Percentiles rank a stretch among this genome's conserved stretches.
phyloP scores from a whole-genome alignment of 176 grass and related monocot genomes.

The Thinopyrum elongatum region DNA sequence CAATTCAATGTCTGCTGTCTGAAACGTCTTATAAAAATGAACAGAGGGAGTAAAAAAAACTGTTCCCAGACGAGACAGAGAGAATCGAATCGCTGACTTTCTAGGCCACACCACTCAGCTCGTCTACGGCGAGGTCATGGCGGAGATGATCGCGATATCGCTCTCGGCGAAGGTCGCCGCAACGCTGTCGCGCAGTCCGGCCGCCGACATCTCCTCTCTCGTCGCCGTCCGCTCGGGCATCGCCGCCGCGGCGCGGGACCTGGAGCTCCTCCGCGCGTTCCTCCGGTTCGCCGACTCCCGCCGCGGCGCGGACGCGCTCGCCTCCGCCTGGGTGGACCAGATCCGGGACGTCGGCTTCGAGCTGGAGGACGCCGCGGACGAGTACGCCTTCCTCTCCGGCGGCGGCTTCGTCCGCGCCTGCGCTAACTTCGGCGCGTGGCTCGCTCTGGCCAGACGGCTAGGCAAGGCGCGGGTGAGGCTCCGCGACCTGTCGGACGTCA shows the following conservation, averaged over 20 bases:
- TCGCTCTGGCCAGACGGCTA: slow-evolving; percentile 8
- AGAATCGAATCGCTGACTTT: not conserved
- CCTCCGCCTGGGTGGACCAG: slow-evolving; percentile 31
- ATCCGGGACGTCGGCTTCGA: slow-evolving; percentile 18
- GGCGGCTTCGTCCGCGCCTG: not conserved
- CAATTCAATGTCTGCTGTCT: too few species aligned
- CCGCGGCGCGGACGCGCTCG: not conserved
- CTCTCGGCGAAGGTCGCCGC: slow-evolving; percentile 33
- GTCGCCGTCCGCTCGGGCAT: slow-evolving; percentile 29
- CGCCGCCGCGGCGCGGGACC: slow-evolving; percentile 7
- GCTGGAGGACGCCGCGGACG: slow-evolving; percentile 27
- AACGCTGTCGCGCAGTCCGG: not conserved
- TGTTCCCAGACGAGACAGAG: too few species aligned
- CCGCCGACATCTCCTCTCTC: not conserved
- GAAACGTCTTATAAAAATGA: too few species aligned
- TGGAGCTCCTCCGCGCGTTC: slow-evolving; percentile 40
- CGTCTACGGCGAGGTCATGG: not conserved
- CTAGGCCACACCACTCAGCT: not conserved
- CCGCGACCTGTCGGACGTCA: slow-evolving; percentile 15
- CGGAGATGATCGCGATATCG: slow-evolving; percentile 40
- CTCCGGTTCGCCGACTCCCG: slow-evolving; percentile 32
- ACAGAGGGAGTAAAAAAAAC: too few species aligned
- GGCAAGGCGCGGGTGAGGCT: slow-evolving; percentile 24
- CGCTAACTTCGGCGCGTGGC: not conserved
- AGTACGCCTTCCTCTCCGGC: slow-evolving; percentile 33